Percentiles rank a stretch among this genome's conserved stretches.
These are phyloP conservation scores for Brachypodium distachyon DNA, from an alignment of 202 grass and related monocot species.

Conservation along the genomic window DNA sequence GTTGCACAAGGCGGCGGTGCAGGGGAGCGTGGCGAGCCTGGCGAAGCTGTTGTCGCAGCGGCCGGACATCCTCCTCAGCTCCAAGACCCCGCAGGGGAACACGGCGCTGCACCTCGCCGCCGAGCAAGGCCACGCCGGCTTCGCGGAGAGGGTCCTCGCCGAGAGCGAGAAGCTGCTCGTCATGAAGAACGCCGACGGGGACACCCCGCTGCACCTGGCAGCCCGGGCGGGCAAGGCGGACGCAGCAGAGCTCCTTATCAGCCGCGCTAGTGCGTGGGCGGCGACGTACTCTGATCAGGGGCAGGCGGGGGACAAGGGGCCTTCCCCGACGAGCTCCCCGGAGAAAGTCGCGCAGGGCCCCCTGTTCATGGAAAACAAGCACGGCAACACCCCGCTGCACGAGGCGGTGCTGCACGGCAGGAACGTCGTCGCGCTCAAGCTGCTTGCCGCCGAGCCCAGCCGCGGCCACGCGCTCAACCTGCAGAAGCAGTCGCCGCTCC, in stretches of 20 bases:
- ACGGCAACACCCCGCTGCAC: slow-evolving; percentile 50
- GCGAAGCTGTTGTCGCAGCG: background rate
- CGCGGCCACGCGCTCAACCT: slow-evolving; percentile 28
- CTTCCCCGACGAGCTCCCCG: too few species aligned
- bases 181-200: slow-evolving; percentile 26
- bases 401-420: slow-evolving; percentile 32
- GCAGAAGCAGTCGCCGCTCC: slow-evolving; percentile 40
- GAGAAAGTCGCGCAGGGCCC: background rate
- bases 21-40: slow-evolving; percentile 17
- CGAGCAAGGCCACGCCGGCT: background rate
- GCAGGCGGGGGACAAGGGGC: too few species aligned
- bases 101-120: slow-evolving; percentile 71
- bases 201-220: slow-evolving; percentile 70
- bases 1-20: slow-evolving; percentile 37
- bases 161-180: background rate
- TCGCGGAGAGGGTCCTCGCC: slow-evolving; percentile 7
- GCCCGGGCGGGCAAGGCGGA: slow-evolving; percentile 22
- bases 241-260: background rate
- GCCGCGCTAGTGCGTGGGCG: too few species aligned
- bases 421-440: slow-evolving; percentile 16
- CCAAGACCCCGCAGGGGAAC: slow-evolving; percentile 41
- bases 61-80: background rate
- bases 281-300: too few species aligned
- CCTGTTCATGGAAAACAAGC: background rate
- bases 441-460: slow-evolving; percentile 33